Percentiles rank a stretch among this genome's conserved stretches.
These are phyloP conservation scores for Phytopythium sindhum DNA, from an alignment of 352 stramenopile genomes.

Conservation along the genomic window DNA sequence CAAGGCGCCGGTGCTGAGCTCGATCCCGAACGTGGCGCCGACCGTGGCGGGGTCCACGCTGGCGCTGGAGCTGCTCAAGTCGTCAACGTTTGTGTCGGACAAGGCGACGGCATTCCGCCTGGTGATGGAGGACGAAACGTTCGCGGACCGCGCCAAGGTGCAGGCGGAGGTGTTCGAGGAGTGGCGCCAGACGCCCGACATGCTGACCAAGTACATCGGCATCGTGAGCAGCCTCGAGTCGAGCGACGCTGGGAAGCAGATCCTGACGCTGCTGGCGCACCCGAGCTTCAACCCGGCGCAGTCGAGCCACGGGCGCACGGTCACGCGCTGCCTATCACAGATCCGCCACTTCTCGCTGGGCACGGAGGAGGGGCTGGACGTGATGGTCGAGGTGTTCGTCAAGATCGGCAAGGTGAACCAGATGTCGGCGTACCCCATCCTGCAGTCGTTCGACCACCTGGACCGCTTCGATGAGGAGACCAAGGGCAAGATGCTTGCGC, in stretches of 20 bases:
- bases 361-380: slow-evolving; percentile 69
- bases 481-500: slow-evolving; percentile 46
- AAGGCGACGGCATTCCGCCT: slow-evolving; percentile 59
- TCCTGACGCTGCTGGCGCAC: slow-evolving; percentile 57
- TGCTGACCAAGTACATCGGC: slow-evolving; percentile 78
- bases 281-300: slow-evolving; percentile 74
- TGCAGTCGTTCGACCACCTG: slow-evolving; percentile 75
- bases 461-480: slow-evolving; percentile 62
- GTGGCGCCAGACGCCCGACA: slow-evolving; percentile 69
- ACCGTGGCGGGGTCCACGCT: slow-evolving; percentile 43
- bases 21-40: slow-evolving; percentile 35
- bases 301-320: slow-evolving; percentile 66
- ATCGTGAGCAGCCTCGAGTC: slow-evolving; percentile 66
- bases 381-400: slow-evolving; percentile 67
- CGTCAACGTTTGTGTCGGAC: slow-evolving; percentile 68
- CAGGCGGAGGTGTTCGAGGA: slow-evolving; percentile 69
- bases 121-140: slow-evolving; percentile 60
- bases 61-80: slow-evolving; percentile 54
- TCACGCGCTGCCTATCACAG: slow-evolving; percentile 59
- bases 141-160: slow-evolving; percentile 50
- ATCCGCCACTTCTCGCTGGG: slow-evolving; percentile 72
- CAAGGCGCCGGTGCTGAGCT: slow-evolving; percentile 42
- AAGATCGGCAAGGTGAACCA: slow-evolving; percentile 86
- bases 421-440: slow-evolving; percentile 77
- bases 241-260: slow-evolving; percentile 66